These are phyloP conservation scores for Amanita rimosa DNA, from an alignment of 768 basidiomycete genomes.

Conservation along the genomic window DNA sequence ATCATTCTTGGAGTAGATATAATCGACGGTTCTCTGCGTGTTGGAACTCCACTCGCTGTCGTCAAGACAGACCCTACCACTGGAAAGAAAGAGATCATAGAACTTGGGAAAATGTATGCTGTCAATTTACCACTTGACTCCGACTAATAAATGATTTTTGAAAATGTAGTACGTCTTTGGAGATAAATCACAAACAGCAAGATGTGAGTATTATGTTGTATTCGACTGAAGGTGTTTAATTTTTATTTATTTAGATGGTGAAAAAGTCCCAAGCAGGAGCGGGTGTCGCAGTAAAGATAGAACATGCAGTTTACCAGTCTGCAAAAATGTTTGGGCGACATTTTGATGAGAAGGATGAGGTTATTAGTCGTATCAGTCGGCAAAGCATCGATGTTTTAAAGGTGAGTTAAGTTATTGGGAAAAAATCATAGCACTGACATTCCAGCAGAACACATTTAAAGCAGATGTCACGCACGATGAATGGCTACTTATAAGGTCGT, in stretches of 20 bases:
- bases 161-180: conserved; percentile 70
- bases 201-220: conserved; percentile 40
- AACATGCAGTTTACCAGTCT: conserved; percentile 92
- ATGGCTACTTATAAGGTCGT: conserved; percentile 82
- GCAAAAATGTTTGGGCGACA: conserved; percentile 95
- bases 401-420: conserved; percentile 26
- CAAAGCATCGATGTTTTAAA: conserved; percentile 95
- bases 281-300: conserved; percentile 97
- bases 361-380: conserved; percentile 83
- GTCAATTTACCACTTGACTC: not conserved
- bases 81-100: conserved; percentile 83
- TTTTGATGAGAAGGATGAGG: conserved; percentile 92
- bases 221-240: not conserved
- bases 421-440: not conserved
- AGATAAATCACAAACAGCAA: conserved; percentile 89
- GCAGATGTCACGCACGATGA: conserved; percentile 84
- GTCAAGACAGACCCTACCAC: conserved; percentile 85
- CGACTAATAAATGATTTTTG: conserved; percentile 6
- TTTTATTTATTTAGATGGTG: conserved; percentile 45
- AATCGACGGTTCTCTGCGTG: conserved; percentile 79
- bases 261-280: conserved; percentile 93
- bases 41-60: conserved; percentile 93
- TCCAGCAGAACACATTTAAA: conserved; percentile 66
- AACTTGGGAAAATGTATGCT: conserved; percentile 88
- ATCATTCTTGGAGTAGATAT: conserved; percentile 97